phyloP scores from a whole-genome alignment of 2,329 filamentous ascomycete genomes.

The Albifimbria verrucaria region DNA sequence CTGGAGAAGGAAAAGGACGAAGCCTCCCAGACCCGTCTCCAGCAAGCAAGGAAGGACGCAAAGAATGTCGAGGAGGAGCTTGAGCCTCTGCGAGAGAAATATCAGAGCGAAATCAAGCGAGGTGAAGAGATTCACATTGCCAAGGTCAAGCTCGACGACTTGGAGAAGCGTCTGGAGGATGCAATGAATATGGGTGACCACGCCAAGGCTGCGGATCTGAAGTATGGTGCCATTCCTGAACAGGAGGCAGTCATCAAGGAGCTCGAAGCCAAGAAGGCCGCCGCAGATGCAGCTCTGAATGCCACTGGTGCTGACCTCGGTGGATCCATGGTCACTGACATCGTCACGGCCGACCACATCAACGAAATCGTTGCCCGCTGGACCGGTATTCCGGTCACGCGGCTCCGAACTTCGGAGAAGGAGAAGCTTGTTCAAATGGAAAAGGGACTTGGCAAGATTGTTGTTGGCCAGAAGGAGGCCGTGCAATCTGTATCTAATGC shows the following conservation, averaged over 20 bases:
- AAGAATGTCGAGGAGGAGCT: constrained; percentile 94
- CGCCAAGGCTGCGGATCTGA: constrained; percentile 83
- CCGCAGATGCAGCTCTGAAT: constrained; percentile 70
- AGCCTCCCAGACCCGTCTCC: constrained; percentile 78
- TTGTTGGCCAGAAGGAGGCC: constrained; percentile 92
- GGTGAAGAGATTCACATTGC: constrained; percentile 90
- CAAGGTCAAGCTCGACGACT: constrained; percentile 88
- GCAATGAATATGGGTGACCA: constrained; percentile 86
- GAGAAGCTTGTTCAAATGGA: constrained; percentile 99
- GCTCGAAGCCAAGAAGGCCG: constrained; percentile 76
- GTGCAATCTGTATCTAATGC: constrained; percentile 92
- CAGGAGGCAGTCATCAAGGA: constrained; percentile 75
- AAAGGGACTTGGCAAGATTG: constrained; percentile 74
- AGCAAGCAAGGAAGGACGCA: constrained; percentile 82
- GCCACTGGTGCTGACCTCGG: constrained; percentile 53
- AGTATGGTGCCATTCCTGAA: constrained; percentile 97
- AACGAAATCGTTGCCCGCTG: constrained; percentile 96
- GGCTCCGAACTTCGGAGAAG: constrained; percentile 92
- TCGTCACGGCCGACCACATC: constrained; percentile 96
- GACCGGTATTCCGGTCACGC: constrained; percentile 97
- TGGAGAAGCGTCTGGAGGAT: constrained; percentile 89
- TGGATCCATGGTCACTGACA: constrained; percentile 80
- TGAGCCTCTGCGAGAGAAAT: constrained; percentile 88
- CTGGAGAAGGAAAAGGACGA: constrained; percentile 93
- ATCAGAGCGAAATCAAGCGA: constrained; percentile 87